Evolutionary conservation across 768 basidiomycete species (phyloP).

Genomic region (Tylopilus intermedius): DNA sequence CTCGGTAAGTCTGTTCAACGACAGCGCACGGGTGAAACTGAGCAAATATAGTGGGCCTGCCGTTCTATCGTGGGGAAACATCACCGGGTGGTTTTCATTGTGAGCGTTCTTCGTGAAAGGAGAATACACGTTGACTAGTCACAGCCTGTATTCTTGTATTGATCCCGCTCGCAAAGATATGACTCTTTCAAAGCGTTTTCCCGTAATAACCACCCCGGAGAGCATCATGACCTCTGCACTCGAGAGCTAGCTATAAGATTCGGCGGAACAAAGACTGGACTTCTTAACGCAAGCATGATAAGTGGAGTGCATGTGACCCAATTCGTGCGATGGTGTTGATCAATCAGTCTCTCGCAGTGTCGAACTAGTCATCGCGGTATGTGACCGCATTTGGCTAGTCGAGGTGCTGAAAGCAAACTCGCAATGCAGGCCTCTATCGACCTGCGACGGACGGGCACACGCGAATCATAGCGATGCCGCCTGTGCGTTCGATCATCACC

Average conservation of each 20-base stretch:
- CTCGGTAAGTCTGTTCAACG: slow-evolving; percentile 42
- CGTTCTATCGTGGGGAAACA: slow-evolving; percentile 43
- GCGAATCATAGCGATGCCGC: slow-evolving; percentile 64
- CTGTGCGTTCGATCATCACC: slow-evolving; percentile 40
- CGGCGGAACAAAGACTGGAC: slow-evolving; percentile 70
- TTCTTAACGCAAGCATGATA: slow-evolving; percentile 80
- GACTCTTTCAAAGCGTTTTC: neutral
- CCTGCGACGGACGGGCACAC: slow-evolving; percentile 28
- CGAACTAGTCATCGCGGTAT: slow-evolving; percentile 66
- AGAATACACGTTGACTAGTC: neutral
- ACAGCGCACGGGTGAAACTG: neutral
- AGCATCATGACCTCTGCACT: slow-evolving; percentile 77
- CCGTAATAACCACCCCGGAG: slow-evolving; percentile 3
- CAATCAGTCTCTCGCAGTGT: slow-evolving; percentile 35
- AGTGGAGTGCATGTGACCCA: slow-evolving; percentile 30
- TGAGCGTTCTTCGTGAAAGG: slow-evolving; percentile 30
- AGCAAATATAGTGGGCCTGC: slow-evolving; percentile 47
- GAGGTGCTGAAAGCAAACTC: slow-evolving; percentile 50
- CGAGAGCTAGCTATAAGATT: slow-evolving; percentile 68
- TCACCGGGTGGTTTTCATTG: slow-evolving; percentile 57
- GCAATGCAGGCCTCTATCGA: slow-evolving; percentile 47
- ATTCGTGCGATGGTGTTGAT: neutral
- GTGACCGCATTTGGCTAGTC: slow-evolving; percentile 32
- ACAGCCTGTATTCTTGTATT: slow-evolving; percentile 65
- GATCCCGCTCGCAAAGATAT: slow-evolving; percentile 73